Evolutionary conservation across 2,329 filamentous ascomycete species (phyloP).

Genomic region (Penicillium rolfsii): DNA sequence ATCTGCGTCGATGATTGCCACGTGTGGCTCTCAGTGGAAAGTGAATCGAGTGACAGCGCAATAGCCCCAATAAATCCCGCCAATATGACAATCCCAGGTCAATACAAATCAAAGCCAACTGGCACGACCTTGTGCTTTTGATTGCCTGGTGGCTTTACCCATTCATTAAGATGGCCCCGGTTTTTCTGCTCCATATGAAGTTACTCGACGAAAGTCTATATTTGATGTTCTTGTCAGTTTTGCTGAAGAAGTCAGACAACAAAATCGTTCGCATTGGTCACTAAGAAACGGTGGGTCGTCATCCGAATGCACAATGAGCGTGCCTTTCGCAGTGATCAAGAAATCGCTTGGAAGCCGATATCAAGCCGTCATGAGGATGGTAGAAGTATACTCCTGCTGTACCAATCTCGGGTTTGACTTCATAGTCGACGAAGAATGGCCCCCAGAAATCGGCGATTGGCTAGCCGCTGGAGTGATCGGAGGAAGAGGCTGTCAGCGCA

Average conservation of each 20-base stretch:
- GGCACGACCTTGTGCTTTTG: neutral
- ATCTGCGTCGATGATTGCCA: neutral
- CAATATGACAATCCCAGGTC: neutral
- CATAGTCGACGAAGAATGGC: constrained; percentile 61
- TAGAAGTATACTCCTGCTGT: constrained; percentile 63
- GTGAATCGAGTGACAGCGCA: neutral
- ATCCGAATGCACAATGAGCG: constrained; percentile 40
- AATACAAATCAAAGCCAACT: neutral
- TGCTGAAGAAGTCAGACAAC: neutral
- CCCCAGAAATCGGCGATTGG: neutral
- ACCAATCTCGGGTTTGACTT: constrained; percentile 57
- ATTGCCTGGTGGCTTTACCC: neutral
- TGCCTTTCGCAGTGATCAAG: constrained; percentile 60
- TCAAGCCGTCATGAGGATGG: constrained; percentile 68
- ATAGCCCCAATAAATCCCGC: neutral
- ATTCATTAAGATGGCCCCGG: neutral
- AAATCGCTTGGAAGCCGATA: constrained; percentile 64
- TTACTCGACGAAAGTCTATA: neutral
- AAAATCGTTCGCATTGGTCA: neutral
- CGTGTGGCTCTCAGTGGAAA: neutral
- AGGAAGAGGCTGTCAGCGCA: neutral
- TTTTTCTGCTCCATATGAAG: neutral
- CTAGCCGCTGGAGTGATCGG: neutral
- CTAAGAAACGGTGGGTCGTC: neutral
- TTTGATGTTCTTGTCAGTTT: neutral